Base-by-base conservation (phyloP, 2,329 filamentous ascomycete genomes). In the Botrytis sinoallii region DNA sequence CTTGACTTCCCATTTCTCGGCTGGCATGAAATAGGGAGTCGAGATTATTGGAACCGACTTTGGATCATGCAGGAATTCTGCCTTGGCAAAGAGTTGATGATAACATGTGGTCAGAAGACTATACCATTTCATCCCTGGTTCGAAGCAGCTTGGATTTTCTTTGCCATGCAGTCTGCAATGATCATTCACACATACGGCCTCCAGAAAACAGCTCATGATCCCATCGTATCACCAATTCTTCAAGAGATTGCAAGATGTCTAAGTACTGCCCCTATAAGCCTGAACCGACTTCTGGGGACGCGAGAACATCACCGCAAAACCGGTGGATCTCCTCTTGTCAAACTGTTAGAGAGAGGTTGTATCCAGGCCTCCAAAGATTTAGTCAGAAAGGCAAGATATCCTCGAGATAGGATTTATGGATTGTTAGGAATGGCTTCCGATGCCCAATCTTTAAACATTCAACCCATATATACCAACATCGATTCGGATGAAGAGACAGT, bases 61-160 rank as follows among this genome's bases (percentile, higher is more conserved):
- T 75, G 74, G 73, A 74, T 75, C 38, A 40, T 74, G 32, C 74
- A 75, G 63, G 74, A 75, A 48, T 73, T 75, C n/a, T 71, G 61
- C 3, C 42, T 73, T 40, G 74, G 71, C 12, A 73, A 29, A n/a
- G 42, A 66, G 12, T 44, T 73, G n/a, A 44, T 71, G 32, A 57
- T 75, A 32, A 65, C 55, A 4, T 73, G 71, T 35, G 67, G 74
- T 25, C 55, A 44, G 14, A 55, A 35, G 57, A 74, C 46, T 3
- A 25, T 74, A 29, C 38, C 52, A 3, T 74, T 61, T 25, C 63
- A 52, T n/a, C 63, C 57, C 18, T 71, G 70, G 40, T 67, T 74
- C 14, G 48, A 60, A 20, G 70, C 73, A 5, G 63, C 48, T 18
- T 40, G 59, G 52, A 46, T 74, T 9, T 74, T 74, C 52, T 46